Evolutionary conservation across 305 asterid genomes (phyloP), one percentile per base, ranked within the genome.

Genomic region (Solanum hybrid): DNA sequence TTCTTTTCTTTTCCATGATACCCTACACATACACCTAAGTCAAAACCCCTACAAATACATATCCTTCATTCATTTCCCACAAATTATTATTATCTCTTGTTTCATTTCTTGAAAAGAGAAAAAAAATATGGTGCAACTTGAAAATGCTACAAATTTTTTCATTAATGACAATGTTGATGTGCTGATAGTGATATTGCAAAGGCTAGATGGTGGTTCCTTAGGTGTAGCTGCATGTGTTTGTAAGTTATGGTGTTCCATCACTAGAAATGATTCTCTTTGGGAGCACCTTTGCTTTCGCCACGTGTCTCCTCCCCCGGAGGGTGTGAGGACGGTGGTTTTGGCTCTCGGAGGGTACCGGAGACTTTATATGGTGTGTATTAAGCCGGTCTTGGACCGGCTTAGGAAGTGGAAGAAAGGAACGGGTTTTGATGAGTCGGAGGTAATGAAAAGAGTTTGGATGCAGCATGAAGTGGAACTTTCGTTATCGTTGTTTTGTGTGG

Each of bases 211-310:
- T 75, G 93, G 94, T 7, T 93, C 99, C 0, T 91, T 97, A 14
- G 95, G 96, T 32, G 96, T 94, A 46, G 98, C 99, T 31, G 98
- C 97, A 35, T 94, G 99, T 87, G 99, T 97, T 11, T 97, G 99
- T 93, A 94, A 91, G 88, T 93, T 94, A 38, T 97, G 99, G 99
- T 93, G 97, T 87, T 90, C 91, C 46, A 72, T 97, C 40, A 86
- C 97, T 6, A 92, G 95, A 51, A 95, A 93, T 93, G 99, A 97
- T 89, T 91, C 97, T 0, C 92, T 97, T 1, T 97, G 99, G 99
- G 98, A 95, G 93, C 95, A 94, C 88, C 95, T 97, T 75, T 97
- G 99, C 91, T 97, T 96, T 92, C 95, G 96, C 89, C 96, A 93
- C 85, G 94, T 94, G 4, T 92, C 98, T 3, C 98, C 96, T 6